phyloP scores from a whole-genome alignment of 306 rosid species.

The Leucaena leucocephala region DNA sequence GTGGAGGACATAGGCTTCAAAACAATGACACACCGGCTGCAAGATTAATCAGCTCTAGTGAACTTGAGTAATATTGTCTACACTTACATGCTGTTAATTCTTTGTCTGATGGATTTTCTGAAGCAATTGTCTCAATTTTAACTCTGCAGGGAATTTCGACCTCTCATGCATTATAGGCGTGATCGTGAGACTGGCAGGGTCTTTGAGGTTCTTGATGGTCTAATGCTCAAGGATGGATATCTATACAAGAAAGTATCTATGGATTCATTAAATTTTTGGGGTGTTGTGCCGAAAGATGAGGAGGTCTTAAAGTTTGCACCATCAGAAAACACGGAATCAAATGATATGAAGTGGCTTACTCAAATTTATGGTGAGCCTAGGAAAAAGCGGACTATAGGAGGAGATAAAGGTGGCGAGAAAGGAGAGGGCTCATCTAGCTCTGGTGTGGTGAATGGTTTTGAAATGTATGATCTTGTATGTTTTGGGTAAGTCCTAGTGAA shows the following conservation, averaged over 20 bases:
- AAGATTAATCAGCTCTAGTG: constrained; percentile 83
- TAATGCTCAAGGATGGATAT: constrained; percentile 88
- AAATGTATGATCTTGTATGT: constrained; percentile 77
- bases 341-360: constrained; percentile 84
- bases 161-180: constrained; percentile 70
- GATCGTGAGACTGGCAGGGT: constrained; percentile 75
- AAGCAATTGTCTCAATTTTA: constrained; percentile 21
- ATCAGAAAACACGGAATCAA: constrained; percentile 65
- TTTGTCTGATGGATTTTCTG: constrained; percentile 27
- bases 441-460: constrained; percentile 53
- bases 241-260: constrained; percentile 73
- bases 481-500: constrained; percentile 70
- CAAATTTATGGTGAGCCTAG: constrained; percentile 78
- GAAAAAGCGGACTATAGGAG: constrained; percentile 50
- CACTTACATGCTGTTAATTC: constrained; percentile 10
- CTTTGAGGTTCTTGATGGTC: constrained; percentile 75
- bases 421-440: constrained; percentile 74
- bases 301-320: constrained; percentile 74
- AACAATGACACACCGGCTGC: constrained; percentile 69
- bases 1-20: constrained; percentile 76
- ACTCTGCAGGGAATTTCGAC: constrained; percentile 78
- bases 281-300: constrained; percentile 81
- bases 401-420: constrained; percentile 64
- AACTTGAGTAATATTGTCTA: constrained; percentile 77
- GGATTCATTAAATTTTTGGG: constrained; percentile 88